Base-by-base conservation (phyloP, 1,284 basidiomycete species). In the Pseudozyma sp. region DNA sequence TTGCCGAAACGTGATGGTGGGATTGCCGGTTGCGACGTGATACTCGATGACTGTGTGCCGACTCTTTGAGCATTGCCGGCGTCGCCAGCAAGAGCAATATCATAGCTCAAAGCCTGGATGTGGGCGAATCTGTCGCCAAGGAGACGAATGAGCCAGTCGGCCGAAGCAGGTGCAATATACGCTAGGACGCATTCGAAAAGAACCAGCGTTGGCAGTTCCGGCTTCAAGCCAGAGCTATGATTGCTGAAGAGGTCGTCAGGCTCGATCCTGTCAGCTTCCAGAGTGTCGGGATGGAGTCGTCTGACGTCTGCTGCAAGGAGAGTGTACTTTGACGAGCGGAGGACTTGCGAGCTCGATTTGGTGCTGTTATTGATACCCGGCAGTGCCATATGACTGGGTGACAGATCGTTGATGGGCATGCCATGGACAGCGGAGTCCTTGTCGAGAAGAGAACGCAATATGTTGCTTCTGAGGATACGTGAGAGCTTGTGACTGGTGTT, bases 401-500 rank as follows among this genome's bases (percentile, higher is more conserved):
- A 16, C 0, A 61, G 53, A 12, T 58, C 35, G 34, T n/a, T 42
- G 14, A 62, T 25, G 8, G 45, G 38, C 12, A 49, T n/a, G n/a
- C 65, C 57, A 34, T 59, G 52, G 16, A 68, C 31, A 31, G 13
- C 57, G 16, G 54, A 52, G 13, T 60, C 34, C 0, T 50, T 1
- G 16, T 66, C 61, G 21, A 75, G 21, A n/a, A 34, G 47, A 0
- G 70, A 62, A 1, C 53, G 59, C 11, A 96, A 87, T 13, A 89
- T 89, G 59, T 87, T 88, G 79, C 89, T 92, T 83, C 91, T 91
- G 43, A 89, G 87, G 72, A 97, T 93, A 4, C 90, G 87, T 88
- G 92, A 91, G 1, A 91, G 91, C 87, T 99, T 99, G 79, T 89
- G 90, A 12, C 87, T 88, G 0, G 93, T 94, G 54, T 92, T 89